Conservation (phyloP, 2,329 filamentous ascomycete species). For the Herpotrichia juniperi region DNA sequence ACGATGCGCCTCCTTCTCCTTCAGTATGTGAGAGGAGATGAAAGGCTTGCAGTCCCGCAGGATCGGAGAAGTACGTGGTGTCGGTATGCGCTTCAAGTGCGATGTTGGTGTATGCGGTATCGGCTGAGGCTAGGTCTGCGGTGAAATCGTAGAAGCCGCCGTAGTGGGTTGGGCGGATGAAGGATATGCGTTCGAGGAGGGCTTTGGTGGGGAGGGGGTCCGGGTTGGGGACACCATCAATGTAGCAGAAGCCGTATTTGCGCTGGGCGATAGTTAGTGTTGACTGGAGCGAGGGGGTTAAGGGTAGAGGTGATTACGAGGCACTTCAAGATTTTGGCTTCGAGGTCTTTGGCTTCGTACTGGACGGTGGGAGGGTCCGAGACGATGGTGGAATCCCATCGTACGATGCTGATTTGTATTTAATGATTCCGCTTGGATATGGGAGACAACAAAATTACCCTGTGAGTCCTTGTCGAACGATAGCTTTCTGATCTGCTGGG, state of each 20-base stretch:
- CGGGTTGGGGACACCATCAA: conserved; percentile 68
- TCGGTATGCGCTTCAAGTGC: conserved; percentile 88
- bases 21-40: conserved; percentile 83
- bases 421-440: neutral
- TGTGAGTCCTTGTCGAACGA: conserved; percentile 35
- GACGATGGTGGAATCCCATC: neutral
- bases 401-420: neutral
- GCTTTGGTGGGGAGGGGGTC: conserved; percentile 72
- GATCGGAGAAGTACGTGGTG: conserved; percentile 94
- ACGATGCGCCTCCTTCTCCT: conserved; percentile 73
- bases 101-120: conserved; percentile 89
- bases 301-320: conserved; percentile 58
- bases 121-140: conserved; percentile 83
- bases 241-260: conserved; percentile 76
- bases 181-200: conserved; percentile 81
- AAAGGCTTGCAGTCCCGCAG: conserved; percentile 88
- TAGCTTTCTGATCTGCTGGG: conserved; percentile 48
- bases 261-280: conserved; percentile 56
- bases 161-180: conserved; percentile 90
- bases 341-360: conserved; percentile 55
- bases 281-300: neutral
- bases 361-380: conserved; percentile 47
- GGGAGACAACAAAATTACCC: no score
- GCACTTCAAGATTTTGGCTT: conserved; percentile 62
- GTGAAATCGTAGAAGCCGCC: conserved; percentile 87